A percentile compares a stretch with the other conserved stretches of the same genome.
Conservation (phyloP, 495 filamentous ascomycete genomes). For the Aspergillus avenaceus region DNA sequence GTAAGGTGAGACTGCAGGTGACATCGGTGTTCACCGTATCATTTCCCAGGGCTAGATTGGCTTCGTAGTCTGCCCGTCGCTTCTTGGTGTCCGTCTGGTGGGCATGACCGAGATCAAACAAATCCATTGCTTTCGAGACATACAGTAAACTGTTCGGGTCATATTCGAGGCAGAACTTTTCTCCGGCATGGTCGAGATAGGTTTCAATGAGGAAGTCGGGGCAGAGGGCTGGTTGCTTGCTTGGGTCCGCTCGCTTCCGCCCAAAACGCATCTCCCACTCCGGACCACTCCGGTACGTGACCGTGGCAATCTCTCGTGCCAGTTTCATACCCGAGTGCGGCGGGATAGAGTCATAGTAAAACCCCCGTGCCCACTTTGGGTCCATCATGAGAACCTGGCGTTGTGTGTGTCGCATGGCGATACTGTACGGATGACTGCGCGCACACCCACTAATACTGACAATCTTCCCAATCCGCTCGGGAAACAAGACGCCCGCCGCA, state of each 20-base stretch:
- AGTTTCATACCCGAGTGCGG: conserved; percentile 98
- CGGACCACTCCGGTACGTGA: conserved; percentile 93
- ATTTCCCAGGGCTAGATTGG: conserved; percentile 40
- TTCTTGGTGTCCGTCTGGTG: conserved; percentile 52
- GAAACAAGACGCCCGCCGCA: conserved; percentile 83
- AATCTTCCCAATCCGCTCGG: conserved; percentile 72
- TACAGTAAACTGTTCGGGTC: conserved; percentile 96
- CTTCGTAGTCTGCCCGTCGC: conserved; percentile 46
- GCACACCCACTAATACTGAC: conserved; percentile 93
- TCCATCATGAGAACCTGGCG: conserved; percentile 99
- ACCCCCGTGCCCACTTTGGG: conserved; percentile 93
- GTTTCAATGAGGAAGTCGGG: conserved; percentile 98
- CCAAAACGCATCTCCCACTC: conserved; percentile 98
- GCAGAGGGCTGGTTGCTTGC: conserved; percentile 83
- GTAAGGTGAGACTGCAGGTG: conserved; percentile 79
- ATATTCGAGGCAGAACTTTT: conserved; percentile 98
- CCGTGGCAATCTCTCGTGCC: conserved; percentile 93
- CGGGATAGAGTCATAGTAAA: conserved; percentile 86
- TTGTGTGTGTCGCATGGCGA: conserved; percentile 98
- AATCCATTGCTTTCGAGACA: conserved; percentile 97
- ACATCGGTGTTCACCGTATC: conserved; percentile 28
- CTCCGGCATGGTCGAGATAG: conserved; percentile 95
- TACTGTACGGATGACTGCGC: conserved; percentile 93
- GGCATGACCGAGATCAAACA: conserved; percentile 82
- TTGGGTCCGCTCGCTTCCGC: conserved; percentile 78